A percentile compares a stretch with the other conserved stretches of the same genome.
Evolutionary conservation across 1,284 basidiomycete species (phyloP).

Genomic region (Entoloma clypeatum): DNA sequence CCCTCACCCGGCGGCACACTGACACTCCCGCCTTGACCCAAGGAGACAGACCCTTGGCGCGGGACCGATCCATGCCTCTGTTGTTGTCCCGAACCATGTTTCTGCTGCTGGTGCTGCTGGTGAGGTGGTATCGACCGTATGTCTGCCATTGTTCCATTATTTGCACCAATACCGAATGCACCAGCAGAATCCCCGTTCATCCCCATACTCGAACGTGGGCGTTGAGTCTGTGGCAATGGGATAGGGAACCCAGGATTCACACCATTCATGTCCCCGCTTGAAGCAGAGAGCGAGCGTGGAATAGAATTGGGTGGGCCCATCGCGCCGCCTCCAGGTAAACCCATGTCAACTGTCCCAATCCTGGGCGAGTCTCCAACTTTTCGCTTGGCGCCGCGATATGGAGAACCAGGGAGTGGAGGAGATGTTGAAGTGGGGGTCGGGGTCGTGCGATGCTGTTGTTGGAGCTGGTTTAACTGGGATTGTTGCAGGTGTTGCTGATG

Average conservation of each 20-base stretch:
- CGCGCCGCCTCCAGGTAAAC: conserved; percentile 6
- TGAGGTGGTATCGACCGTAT: conserved; percentile 5
- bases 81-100: no score
- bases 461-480: neutral
- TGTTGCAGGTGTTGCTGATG: conserved; percentile 13
- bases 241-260: neutral
- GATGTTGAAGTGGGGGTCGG: conserved; percentile 11
- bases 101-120: conserved; percentile 15
- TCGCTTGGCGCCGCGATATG: conserved; percentile 26
- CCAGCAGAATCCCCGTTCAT: conserved; percentile 12
- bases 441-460: neutral
- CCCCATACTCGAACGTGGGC: conserved; percentile 11
- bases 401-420: conserved; percentile 24
- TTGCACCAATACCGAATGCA: conserved; percentile 15
- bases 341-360: conserved; percentile 15
- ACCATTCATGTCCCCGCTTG: conserved; percentile 5
- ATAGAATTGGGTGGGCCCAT: conserved; percentile 20
- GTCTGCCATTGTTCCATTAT: conserved; percentile 10
- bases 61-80: conserved; percentile 17
- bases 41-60: conserved; percentile 15
- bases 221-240: conserved; percentile 1
- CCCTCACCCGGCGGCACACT: conserved; percentile 9
- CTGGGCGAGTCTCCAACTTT: conserved; percentile 24
- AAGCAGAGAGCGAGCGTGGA: conserved; percentile 2
- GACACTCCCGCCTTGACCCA: conserved; percentile 7